Evolutionary conservation across 2,329 filamentous ascomycete species (phyloP), one percentile per base, ranked within the genome.

Genomic region (Leptographium procerum): DNA sequence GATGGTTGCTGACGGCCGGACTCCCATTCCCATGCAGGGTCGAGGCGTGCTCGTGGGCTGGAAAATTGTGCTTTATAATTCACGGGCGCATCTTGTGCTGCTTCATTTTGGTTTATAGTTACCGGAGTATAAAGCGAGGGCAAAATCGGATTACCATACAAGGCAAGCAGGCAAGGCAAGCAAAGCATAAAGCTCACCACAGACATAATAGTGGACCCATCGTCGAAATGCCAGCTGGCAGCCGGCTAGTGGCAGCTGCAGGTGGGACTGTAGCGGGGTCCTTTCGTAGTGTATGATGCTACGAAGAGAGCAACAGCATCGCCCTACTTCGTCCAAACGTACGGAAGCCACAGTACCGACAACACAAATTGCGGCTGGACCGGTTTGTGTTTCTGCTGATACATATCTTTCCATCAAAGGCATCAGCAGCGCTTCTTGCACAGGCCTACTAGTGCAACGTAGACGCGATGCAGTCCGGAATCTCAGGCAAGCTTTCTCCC

Each of bases 401-500:
- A n/a, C 14, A 10, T 2, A 10, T 33, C 50, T 8, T 33, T 50
- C 40, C 26, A 19, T 34, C 52, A 40, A 24, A 11, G 14, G 9
- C 55, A 9, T 10, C 19, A n/a, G 45, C 22, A 4, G 45, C 8
- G 36, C 14, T 19, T 40, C 36, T n/a, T 40, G 36, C 36, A 40
- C 36, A 40, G 8, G 14, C n/a, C 36, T 19, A 16, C 6, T 14
- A 16, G 36, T 40, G 36, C 40, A 40, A 43, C 40, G 40, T n/a
- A 24, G 52, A 22, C 66, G 79, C 65, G 57, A 90, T 90, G 87
- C 87, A 91, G 77, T 90, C 87, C 40, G 87, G 87, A 72, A 90
- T 90, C 65, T 83, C 85, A 72, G 86, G 86, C 86, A 77, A 55
- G 67, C 33, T 54, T 28, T 57, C 13, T 16, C 9, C 43, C 7